Conservation (phyloP, 176 grass and related monocot species). For the Triticum timopheevii region DNA sequence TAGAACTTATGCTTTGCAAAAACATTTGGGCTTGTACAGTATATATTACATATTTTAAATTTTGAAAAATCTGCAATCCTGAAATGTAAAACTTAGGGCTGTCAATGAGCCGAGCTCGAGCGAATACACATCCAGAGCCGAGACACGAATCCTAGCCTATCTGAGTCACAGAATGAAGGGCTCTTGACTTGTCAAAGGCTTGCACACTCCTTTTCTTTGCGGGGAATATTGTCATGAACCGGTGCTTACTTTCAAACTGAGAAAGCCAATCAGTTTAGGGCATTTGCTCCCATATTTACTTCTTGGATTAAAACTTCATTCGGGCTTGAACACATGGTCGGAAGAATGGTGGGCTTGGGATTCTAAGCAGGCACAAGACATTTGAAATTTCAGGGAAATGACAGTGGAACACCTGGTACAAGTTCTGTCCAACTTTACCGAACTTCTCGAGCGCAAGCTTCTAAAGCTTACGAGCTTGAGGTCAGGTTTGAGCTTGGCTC, state of each 20-base stretch:
- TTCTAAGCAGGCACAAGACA: not conserved
- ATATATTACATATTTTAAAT: not conserved
- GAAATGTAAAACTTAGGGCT: conserved; percentile 4
- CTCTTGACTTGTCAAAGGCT: not conserved
- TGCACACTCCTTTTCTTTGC: not conserved
- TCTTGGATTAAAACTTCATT: not conserved
- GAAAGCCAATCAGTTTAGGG: not conserved
- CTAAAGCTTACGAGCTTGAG: not conserved
- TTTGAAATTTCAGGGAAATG: not conserved
- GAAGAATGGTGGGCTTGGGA: not conserved
- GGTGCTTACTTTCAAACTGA: not conserved
- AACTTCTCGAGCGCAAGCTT: not conserved
- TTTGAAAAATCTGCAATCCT: not conserved
- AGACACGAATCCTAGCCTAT: not conserved
- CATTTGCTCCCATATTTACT: not conserved
- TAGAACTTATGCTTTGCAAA: conserved; percentile 9
- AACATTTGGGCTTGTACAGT: not conserved
- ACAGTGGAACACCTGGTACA: not conserved
- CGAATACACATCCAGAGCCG: not conserved
- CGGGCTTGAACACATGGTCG: not conserved
- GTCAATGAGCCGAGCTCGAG: not conserved
- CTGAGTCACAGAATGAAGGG: not conserved
- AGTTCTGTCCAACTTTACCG: not conserved
- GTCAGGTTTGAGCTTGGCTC: not conserved
- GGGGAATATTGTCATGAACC: not conserved